Base-by-base conservation (phyloP, 805 yeast genomes). In the Cyberlindnera maritima region DNA sequence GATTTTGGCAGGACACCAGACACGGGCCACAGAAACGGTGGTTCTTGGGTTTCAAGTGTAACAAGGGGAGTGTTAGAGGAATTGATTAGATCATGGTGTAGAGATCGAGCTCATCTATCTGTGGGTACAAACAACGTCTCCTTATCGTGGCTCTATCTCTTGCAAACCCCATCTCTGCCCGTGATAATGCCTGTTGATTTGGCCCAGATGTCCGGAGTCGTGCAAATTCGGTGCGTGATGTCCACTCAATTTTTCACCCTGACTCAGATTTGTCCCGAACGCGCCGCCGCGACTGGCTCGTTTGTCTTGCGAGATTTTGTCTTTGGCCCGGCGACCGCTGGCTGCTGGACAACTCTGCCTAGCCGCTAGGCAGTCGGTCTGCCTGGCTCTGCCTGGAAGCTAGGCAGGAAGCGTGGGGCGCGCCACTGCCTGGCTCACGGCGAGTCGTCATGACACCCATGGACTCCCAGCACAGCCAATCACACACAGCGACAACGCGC, bases 181-280 rank as follows among this genome's bases (percentile, higher is more conserved):
- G 3, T 17, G 26, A 11, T 17, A 13, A 3, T 9, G 28, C 28
- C 9, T 6, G n/a, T 3, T 5, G 25, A 5, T 23, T 26, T 37
- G 40, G 25, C 40, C 29, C 17, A 40, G 17, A 18, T 43, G 46
- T 43, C 41, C 46, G 15, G 37, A 26, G 36, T 43, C 37, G 18
- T n/a, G 20, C 36, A 10, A 37, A 39, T 25, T 31, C 20, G 20
- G 19, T 31, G 31, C 41, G 33, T 33, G 40, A 42, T 42, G 46
- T 42, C 44, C 38, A 36, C 31, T 25, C 46, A 43, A 40, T 40
- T 41, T 38, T 41, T 41, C 21, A 32, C 19, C 32, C 32, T 48
- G 52, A 48, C 52, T 48, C 52, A 48, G 52, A 41, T 48, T 48
- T 48, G 52, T 48, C 52, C 45, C 40, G 39, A 31, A 25, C 23